Percentiles rank a stretch among this genome's conserved stretches.
phyloP scores from a whole-genome alignment of 2,329 filamentous ascomycete species.

The Trichoderma breve region DNA sequence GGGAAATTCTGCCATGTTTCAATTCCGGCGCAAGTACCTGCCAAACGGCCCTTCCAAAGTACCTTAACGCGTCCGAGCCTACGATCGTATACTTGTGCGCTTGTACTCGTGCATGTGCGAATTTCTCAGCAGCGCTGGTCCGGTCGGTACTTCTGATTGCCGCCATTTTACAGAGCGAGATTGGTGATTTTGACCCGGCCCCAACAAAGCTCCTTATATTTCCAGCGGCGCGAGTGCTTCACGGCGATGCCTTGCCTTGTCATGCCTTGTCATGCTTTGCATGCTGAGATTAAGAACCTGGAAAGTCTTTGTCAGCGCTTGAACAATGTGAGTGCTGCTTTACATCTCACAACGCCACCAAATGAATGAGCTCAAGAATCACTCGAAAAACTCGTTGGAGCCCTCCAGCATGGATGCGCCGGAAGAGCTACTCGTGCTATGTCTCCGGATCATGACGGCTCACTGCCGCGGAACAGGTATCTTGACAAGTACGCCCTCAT shows the following conservation, averaged over 20 bases:
- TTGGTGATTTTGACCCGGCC: slow-evolving; percentile 8
- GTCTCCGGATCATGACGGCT: neutral
- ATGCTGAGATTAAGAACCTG: neutral
- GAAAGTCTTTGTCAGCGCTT: neutral
- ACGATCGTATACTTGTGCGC: neutral
- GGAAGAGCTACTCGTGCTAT: neutral
- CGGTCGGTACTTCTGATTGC: neutral
- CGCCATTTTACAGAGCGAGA: slow-evolving; percentile 7
- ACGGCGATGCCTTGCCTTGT: neutral
- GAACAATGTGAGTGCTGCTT: neutral
- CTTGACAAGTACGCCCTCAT: neutral
- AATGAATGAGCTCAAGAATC: neutral
- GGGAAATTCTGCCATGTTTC: slow-evolving; percentile 9
- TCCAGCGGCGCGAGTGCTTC: neutral
- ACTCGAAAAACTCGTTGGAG: neutral
- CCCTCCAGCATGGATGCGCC: slow-evolving; percentile 2
- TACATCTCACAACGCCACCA: neutral
- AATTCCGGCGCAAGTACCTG: neutral
- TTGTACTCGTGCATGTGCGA: neutral
- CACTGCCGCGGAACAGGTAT: slow-evolving; percentile 6
- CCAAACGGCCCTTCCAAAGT: neutral
- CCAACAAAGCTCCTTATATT: slow-evolving; percentile 2
- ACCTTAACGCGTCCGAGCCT: neutral
- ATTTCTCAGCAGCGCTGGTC: neutral
- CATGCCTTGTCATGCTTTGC: neutral